phyloP scores from a whole-genome alignment of 1,284 basidiomycete species.

The Sporisorium sorghi region DNA sequence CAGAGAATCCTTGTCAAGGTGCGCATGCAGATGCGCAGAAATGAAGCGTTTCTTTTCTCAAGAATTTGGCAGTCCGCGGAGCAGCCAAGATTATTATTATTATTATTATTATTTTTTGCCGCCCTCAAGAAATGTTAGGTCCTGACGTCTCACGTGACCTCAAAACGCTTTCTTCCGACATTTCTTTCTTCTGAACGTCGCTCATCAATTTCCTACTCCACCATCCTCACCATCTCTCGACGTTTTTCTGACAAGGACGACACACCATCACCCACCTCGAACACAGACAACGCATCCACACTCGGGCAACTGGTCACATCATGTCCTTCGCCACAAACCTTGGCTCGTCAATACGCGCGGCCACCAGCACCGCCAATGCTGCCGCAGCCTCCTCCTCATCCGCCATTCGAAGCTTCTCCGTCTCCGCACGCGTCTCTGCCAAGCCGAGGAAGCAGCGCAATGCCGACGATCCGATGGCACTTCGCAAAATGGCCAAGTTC shows the following conservation, averaged over 20 bases:
- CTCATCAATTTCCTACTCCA: background rate
- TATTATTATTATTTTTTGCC: background rate
- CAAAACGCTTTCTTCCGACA: conserved; percentile 19
- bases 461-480: conserved; percentile 49
- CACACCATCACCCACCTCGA: background rate
- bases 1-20: conserved; percentile 1
- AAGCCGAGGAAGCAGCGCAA: conserved; percentile 56
- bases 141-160: conserved; percentile 10
- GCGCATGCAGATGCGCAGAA: background rate
- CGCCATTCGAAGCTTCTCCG: conserved; percentile 39
- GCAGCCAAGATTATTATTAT: background rate
- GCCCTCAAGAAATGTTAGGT: no score
- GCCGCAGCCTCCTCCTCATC: conserved; percentile 24
- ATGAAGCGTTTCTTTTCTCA: conserved; percentile 9
- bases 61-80: conserved; percentile 9
- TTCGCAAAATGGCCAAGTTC: conserved; percentile 60
- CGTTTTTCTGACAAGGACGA: background rate
- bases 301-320: background rate
- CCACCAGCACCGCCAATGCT: conserved; percentile 13
- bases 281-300: background rate
- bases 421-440: conserved; percentile 34
- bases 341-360: conserved; percentile 31
- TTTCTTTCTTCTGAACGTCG: conserved; percentile 8
- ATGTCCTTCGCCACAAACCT: conserved; percentile 30
- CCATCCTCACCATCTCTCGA: conserved; percentile 7